Conservation (phyloP, 495 filamentous ascomycete species). For the Cladorrhinum samala region DNA sequence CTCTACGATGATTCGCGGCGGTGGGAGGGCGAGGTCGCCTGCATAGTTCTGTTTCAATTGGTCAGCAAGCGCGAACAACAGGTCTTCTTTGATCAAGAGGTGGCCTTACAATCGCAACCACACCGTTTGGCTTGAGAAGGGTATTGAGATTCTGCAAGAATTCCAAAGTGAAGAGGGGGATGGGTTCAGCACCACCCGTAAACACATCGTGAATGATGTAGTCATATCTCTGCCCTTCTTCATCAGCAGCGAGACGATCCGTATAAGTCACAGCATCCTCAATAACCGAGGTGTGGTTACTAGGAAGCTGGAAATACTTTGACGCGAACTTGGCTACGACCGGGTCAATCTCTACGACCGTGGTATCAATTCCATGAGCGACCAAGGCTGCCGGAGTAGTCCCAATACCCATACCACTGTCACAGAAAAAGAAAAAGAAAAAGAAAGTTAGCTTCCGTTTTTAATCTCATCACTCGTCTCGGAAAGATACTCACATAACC, state of each 20-base stretch:
- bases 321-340: slow-evolving; percentile 74
- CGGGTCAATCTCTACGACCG: slow-evolving; percentile 90
- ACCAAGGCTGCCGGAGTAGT: slow-evolving; percentile 84
- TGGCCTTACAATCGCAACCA: slow-evolving; percentile 87
- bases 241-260: slow-evolving; percentile 35
- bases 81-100: no score
- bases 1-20: slow-evolving; percentile 62
- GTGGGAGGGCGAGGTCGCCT: slow-evolving; percentile 73
- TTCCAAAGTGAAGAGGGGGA: slow-evolving; percentile 77
- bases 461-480: background rate
- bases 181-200: slow-evolving; percentile 89
- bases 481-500: slow-evolving; percentile 59
- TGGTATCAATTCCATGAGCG: slow-evolving; percentile 82
- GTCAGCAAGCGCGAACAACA: background rate
- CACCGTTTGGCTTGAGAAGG: slow-evolving; percentile 70
- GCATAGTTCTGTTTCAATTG: slow-evolving; percentile 71
- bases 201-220: slow-evolving; percentile 99
- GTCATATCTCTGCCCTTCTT: slow-evolving; percentile 54
- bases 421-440: no score
- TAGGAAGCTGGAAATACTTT: slow-evolving; percentile 74
- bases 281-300: slow-evolving; percentile 73
- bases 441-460: slow-evolving; percentile 13
- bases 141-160: slow-evolving; percentile 63
- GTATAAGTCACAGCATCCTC: slow-evolving; percentile 78
- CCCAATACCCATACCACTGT: slow-evolving; percentile 83